phyloP scores from a whole-genome alignment of 192 early-diverging fungal species.

The Gigaspora rosea region DNA sequence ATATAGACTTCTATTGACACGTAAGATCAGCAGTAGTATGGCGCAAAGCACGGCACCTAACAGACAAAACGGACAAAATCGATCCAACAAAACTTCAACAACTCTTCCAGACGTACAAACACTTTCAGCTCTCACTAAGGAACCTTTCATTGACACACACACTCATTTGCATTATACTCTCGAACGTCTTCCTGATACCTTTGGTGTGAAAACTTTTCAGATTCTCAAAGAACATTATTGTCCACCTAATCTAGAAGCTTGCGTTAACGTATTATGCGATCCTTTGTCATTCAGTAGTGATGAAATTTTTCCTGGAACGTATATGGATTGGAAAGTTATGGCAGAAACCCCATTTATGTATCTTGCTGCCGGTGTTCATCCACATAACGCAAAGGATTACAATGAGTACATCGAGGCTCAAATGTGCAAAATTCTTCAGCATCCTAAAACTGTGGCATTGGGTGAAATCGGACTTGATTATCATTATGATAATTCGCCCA shows the following conservation, averaged over 20 bases:
- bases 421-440: conserved; percentile 11
- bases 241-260: conserved; percentile 23
- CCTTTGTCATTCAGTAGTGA: conserved; percentile 11
- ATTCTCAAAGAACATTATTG: conserved; percentile 12
- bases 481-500: conserved; percentile 30
- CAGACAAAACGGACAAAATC: not conserved
- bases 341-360: conserved; percentile 21
- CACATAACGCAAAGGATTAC: conserved; percentile 29
- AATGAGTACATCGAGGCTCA: conserved; percentile 25
- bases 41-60: not conserved
- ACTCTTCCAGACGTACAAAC: conserved; percentile 7
- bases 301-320: conserved; percentile 22
- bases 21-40: not conserved
- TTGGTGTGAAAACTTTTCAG: not conserved
- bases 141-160: conserved; percentile 26
- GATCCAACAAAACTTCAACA: not conserved
- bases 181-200: conserved; percentile 1
- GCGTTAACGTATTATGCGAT: conserved; percentile 32
- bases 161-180: conserved; percentile 31
- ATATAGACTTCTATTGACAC: too few relatives aligned
- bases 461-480: conserved; percentile 33
- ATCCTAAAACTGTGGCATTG: conserved; percentile 24
- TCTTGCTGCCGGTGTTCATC: conserved; percentile 29
- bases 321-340: conserved; percentile 26
- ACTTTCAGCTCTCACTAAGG: conserved; percentile 6